Evolutionary conservation across 495 filamentous ascomycete species (phyloP).

Genomic region (Penicillium roqueforti): DNA sequence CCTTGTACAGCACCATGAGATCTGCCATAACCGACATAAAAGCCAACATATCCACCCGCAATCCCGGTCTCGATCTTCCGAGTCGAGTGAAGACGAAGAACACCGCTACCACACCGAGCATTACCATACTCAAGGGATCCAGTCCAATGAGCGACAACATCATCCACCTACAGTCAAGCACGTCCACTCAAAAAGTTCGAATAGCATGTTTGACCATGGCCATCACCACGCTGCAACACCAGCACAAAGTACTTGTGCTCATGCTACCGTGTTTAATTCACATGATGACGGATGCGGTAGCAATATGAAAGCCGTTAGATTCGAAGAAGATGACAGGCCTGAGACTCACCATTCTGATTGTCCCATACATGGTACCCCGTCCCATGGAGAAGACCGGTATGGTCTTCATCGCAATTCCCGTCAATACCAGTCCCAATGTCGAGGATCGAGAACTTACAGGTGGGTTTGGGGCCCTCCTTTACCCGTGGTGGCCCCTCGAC

Average conservation of each 20-base stretch:
- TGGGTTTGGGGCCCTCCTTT: slow-evolving; percentile 3
- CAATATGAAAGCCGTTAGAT: neutral
- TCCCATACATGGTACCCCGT: neutral
- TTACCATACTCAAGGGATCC: neutral
- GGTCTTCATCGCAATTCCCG: neutral
- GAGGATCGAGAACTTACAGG: neutral
- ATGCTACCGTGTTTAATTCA: neutral
- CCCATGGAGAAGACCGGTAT: neutral
- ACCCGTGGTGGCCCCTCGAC: neutral
- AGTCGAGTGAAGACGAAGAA: neutral
- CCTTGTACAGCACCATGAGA: neutral
- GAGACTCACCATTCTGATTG: neutral
- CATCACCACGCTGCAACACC: neutral
- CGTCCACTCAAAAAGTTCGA: neutral
- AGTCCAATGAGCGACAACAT: neutral
- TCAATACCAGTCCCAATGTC: neutral
- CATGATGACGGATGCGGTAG: neutral
- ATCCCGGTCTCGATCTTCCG: neutral
- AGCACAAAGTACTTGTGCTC: neutral
- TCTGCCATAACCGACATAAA: neutral
- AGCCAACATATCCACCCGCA: neutral
- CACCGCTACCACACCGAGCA: neutral
- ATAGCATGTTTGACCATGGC: neutral
- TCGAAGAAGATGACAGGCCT: neutral
- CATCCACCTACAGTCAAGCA: neutral